Conservation (phyloP, 768 basidiomycete genomes). For the Pleurotus citrinopileatus region DNA sequence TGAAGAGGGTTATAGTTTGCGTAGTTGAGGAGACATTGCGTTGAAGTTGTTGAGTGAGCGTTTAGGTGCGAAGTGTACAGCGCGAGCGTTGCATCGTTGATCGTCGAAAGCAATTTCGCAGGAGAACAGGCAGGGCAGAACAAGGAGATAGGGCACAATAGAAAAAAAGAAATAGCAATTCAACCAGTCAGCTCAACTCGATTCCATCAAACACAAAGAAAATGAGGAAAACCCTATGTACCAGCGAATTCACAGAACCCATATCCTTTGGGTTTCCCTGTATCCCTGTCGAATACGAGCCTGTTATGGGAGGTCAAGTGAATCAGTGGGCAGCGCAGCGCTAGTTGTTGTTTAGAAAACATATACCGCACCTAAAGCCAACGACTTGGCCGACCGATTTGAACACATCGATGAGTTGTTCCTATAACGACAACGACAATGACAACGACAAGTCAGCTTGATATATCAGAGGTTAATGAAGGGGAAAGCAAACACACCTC, state of each 20-base stretch:
- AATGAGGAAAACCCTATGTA: conserved; percentile 45
- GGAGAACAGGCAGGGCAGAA: background rate
- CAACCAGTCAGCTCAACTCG: conserved; percentile 36
- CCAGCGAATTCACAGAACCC: conserved; percentile 93
- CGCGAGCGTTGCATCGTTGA: background rate
- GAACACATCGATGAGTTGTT: conserved; percentile 85
- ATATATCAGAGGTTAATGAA: too few relatives aligned
- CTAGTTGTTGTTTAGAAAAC: background rate
- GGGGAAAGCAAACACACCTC: conserved; percentile 63
- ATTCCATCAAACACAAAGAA: background rate
- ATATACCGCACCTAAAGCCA: conserved; percentile 68
- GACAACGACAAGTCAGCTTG: too few relatives aligned
- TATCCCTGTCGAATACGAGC: conserved; percentile 86
- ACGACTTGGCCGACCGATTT: conserved; percentile 85
- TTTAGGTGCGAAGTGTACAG: too few relatives aligned
- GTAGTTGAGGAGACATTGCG: too few relatives aligned
- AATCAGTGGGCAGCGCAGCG: conserved; percentile 11
- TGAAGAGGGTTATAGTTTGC: too few relatives aligned
- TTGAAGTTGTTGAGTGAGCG: too few relatives aligned
- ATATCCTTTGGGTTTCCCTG: conserved; percentile 93
- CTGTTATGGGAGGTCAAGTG: conserved; percentile 33
- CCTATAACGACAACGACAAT: too few relatives aligned
- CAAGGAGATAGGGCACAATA: conserved; percentile 4
- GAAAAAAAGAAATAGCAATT: conserved; percentile 18
- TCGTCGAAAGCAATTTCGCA: too few relatives aligned